phyloP scores from a whole-genome alignment of 495 filamentous ascomycete genomes.

The Terfezia boudieri region DNA sequence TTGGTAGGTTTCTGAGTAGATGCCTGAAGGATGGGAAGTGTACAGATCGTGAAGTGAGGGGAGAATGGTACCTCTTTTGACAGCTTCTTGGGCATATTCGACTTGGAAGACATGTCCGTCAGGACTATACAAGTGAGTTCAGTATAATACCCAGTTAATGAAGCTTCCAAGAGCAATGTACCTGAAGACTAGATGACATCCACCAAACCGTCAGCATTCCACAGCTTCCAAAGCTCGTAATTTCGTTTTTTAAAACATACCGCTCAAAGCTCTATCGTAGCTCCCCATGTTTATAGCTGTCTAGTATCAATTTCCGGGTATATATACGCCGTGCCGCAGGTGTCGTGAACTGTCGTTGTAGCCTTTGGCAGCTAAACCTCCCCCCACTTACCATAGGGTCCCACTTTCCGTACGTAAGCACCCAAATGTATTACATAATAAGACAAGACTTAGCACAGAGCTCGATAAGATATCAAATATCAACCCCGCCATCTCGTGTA shows the following conservation, averaged over 20 bases:
- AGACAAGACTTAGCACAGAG: too few species aligned
- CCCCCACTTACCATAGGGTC: too few species aligned
- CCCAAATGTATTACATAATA: too few species aligned
- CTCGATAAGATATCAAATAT: too few species aligned
- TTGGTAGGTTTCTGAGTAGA: neutral
- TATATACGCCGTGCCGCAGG: too few species aligned
- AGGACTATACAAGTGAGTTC: conserved; percentile 36
- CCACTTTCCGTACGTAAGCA: too few species aligned
- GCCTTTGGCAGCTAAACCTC: too few species aligned
- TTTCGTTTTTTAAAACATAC: conserved; percentile 28
- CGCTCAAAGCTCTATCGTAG: conserved; percentile 87
- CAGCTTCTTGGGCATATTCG: conserved; percentile 95
- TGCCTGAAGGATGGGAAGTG: neutral
- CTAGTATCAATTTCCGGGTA: neutral
- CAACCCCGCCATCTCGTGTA: too few species aligned
- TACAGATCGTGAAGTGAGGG: conserved; percentile 1
- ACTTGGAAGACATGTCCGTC: conserved; percentile 99
- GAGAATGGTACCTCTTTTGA: conserved; percentile 60
- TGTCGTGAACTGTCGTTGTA: too few species aligned
- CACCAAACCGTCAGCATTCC: too few species aligned
- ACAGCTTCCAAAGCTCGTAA: too few species aligned
- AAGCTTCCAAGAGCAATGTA: conserved; percentile 21
- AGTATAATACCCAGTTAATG: conserved; percentile 9
- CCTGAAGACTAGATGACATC: conserved; percentile 38
- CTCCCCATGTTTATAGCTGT: conserved; percentile 40